Evolutionary conservation across 2,329 filamentous ascomycete genomes (phyloP).

Genomic region (Biscogniauxia sp.): DNA sequence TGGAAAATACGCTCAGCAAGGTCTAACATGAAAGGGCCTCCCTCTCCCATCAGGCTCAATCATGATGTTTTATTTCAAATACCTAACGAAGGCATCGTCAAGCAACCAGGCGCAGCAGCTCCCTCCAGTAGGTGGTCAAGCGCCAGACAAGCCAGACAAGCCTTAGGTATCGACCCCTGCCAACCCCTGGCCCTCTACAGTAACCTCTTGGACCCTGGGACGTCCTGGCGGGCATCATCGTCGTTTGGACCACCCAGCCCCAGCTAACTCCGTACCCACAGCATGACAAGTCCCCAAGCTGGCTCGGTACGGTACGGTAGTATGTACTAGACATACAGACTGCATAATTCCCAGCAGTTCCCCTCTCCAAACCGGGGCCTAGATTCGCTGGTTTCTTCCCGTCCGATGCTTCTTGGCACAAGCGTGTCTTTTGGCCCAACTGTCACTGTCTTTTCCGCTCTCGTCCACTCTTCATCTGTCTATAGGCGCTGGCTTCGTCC

Average conservation of each 20-base stretch:
- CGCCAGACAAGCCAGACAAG: too few species aligned
- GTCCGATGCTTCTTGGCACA: constrained; percentile 25
- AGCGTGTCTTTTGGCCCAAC: constrained; percentile 17
- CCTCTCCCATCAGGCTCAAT: neutral
- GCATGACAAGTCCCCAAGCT: constrained; percentile 17
- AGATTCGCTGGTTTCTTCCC: constrained; percentile 26
- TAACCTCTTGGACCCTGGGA: constrained; percentile 16
- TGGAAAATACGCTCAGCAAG: too few species aligned
- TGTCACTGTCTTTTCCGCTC: constrained; percentile 27
- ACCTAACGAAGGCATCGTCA: neutral
- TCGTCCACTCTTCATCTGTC: constrained; percentile 25
- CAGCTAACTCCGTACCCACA: constrained; percentile 28
- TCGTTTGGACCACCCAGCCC: constrained; percentile 26
- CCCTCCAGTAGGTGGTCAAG: neutral
- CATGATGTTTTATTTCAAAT: neutral
- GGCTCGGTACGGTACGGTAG: constrained; percentile 3
- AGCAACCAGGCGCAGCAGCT: too few species aligned
- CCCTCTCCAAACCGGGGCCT: constrained; percentile 16
- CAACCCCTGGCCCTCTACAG: constrained; percentile 19
- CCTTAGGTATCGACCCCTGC: constrained; percentile 11
- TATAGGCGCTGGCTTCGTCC: constrained; percentile 31
- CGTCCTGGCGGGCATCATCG: constrained; percentile 29
- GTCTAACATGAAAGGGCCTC: too few species aligned
- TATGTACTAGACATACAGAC: constrained; percentile 18
- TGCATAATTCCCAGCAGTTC: constrained; percentile 28